Conservation (phyloP, 805 yeast species). For the Yarrowia divulgata region DNA sequence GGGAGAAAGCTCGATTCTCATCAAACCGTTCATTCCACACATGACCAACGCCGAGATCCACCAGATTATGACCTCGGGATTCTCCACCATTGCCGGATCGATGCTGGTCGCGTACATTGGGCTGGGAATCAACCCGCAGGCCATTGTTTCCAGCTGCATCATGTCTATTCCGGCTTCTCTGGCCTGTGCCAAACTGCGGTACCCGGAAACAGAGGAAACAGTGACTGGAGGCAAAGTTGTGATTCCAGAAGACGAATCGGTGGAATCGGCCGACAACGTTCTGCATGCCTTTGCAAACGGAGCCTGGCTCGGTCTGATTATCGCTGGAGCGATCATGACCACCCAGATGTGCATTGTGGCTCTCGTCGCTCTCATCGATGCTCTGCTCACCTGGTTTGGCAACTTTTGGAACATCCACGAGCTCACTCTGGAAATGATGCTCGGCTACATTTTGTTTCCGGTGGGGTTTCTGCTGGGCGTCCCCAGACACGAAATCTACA, state of each 20-base stretch:
- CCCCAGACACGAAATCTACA: slow-evolving; percentile 60
- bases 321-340: slow-evolving; percentile 64
- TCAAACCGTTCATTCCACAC: slow-evolving; percentile 65
- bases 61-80: slow-evolving; percentile 68
- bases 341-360: slow-evolving; percentile 69
- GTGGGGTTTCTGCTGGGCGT: slow-evolving; percentile 65
- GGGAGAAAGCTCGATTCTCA: slow-evolving; percentile 68
- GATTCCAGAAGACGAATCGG: slow-evolving; percentile 55
- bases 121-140: slow-evolving; percentile 67
- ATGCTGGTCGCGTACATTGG: slow-evolving; percentile 69
- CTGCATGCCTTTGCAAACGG: slow-evolving; percentile 68
- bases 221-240: slow-evolving; percentile 58
- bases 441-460: slow-evolving; percentile 66
- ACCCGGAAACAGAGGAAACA: slow-evolving; percentile 65
- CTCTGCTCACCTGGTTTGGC: slow-evolving; percentile 66
- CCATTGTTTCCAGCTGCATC: slow-evolving; percentile 69
- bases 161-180: slow-evolving; percentile 72
- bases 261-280: slow-evolving; percentile 57
- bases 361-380: slow-evolving; percentile 62
- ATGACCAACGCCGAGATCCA: slow-evolving; percentile 67
- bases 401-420: slow-evolving; percentile 65
- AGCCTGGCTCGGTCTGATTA: slow-evolving; percentile 62
- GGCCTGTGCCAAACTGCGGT: slow-evolving; percentile 66
- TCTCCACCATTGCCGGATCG: slow-evolving; percentile 71
- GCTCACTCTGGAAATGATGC: slow-evolving; percentile 62